Conservation (phyloP, 2,329 filamentous ascomycete genomes). For the Colletotrichum phormii region DNA sequence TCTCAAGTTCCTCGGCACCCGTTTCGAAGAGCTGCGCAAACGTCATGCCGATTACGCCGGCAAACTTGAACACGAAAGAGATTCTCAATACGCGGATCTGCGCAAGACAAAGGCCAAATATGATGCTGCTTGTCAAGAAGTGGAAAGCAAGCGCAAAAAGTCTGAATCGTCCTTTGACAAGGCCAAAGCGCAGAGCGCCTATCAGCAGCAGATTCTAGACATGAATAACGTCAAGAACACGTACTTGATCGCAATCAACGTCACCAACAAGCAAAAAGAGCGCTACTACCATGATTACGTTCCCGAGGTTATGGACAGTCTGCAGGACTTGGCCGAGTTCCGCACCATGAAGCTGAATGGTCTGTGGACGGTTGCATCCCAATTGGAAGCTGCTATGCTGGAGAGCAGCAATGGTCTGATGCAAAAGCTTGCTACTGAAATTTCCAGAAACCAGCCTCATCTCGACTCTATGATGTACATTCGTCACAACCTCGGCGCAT, state of each 20-base stretch:
- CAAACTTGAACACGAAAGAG: conserved; percentile 90
- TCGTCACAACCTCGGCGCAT: conserved; percentile 85
- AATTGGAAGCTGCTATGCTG: conserved; percentile 84
- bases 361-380: conserved; percentile 84
- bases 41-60: conserved; percentile 88
- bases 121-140: conserved; percentile 91
- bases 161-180: conserved; percentile 95
- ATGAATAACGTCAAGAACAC: conserved; percentile 99
- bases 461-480: conserved; percentile 99
- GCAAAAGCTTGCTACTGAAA: conserved; percentile 80
- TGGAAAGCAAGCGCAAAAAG: conserved; percentile 95
- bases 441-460: conserved; percentile 86
- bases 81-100: conserved; percentile 84
- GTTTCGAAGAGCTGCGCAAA: conserved; percentile 94
- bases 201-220: conserved; percentile 90
- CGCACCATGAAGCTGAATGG: conserved; percentile 85
- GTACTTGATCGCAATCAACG: conserved; percentile 96
- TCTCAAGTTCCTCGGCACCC: conserved; percentile 76
- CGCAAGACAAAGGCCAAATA: conserved; percentile 95
- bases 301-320: conserved; percentile 89
- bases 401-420: conserved; percentile 79
- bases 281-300: conserved; percentile 98
- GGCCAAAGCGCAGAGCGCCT: conserved; percentile 88
- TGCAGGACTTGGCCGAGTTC: conserved; percentile 95
- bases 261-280: conserved; percentile 97